Percentiles rank a stretch among this genome's conserved stretches.
These are phyloP conservation scores for Camellia oleifera DNA, from an alignment of 179 eudicot species.

Conservation along the genomic window DNA sequence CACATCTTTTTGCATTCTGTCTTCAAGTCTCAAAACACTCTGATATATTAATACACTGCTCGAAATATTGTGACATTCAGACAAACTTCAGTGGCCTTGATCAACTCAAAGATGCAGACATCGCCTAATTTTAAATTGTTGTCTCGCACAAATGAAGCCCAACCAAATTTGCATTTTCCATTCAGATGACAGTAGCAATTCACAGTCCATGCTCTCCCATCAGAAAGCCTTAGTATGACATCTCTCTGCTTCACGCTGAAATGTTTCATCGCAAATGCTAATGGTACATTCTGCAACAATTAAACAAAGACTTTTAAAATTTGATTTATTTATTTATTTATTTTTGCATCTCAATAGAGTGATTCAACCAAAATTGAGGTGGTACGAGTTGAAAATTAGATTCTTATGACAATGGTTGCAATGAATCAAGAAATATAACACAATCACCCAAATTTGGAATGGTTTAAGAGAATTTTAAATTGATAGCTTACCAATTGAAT, in stretches of 20 bases:
- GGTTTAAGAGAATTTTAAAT: background rate
- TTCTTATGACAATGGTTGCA: background rate
- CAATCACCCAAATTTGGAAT: background rate
- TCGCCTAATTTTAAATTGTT: constrained; percentile 25
- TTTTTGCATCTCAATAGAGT: background rate
- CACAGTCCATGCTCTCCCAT: constrained; percentile 17
- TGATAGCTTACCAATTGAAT: constrained; percentile 10
- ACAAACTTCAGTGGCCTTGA: background rate
- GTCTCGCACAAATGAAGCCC: constrained; percentile 26
- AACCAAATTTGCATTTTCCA: background rate
- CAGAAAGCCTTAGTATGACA: background rate
- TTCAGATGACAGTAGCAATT: background rate
- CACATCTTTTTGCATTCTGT: too few species aligned
- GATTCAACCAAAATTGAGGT: background rate
- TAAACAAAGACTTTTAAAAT: too few species aligned
- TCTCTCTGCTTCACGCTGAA: background rate
- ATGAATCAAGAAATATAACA: background rate
- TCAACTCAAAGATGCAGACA: constrained; percentile 25
- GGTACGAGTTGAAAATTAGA: background rate
- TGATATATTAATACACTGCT: background rate
- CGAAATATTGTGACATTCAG: constrained; percentile 19
- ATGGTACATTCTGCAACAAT: constrained; percentile 22
- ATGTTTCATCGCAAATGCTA: constrained; percentile 8
- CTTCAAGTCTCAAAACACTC: too few species aligned
- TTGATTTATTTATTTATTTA: too few species aligned